Percentiles rank a stretch among this genome's conserved stretches.
These are phyloP conservation scores for Vaccinium corymbosum DNA, from an alignment of 148 eudicot genomes.

Conservation along the genomic window DNA sequence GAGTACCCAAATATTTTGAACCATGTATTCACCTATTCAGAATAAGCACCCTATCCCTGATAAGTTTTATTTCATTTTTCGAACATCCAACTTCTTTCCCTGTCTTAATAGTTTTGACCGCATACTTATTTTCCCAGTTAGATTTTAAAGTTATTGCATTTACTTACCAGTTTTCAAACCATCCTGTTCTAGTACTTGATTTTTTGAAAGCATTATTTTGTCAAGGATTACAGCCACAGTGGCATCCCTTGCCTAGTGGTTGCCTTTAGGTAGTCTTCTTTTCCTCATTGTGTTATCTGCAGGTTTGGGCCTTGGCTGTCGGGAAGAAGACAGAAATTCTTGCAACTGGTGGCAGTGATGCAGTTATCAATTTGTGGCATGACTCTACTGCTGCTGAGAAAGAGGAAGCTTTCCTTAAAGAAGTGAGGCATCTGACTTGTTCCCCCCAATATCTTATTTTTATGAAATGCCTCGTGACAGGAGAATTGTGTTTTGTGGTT, in stretches of 20 bases:
- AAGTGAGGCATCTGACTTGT: slow-evolving; percentile 39
- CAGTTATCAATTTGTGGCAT: slow-evolving; percentile 86
- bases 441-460: not conserved
- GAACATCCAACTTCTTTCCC: slow-evolving; percentile 1
- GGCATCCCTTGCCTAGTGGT: not conserved
- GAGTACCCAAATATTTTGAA: no score
- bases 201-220: not conserved
- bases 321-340: slow-evolving; percentile 91
- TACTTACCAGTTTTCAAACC: not conserved
- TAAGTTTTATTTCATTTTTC: not conserved
- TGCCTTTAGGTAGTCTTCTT: not conserved
- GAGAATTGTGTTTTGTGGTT: not conserved
- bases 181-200: not conserved
- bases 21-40: not conserved
- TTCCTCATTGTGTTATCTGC: slow-evolving; percentile 16
- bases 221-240: not conserved
- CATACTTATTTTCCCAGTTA: not conserved
- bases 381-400: slow-evolving; percentile 89
- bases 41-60: not conserved
- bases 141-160: not conserved
- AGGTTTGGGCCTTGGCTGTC: slow-evolving; percentile 95
- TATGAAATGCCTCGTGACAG: not conserved
- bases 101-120: not conserved
- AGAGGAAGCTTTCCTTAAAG: slow-evolving; percentile 90
- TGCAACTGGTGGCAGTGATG: slow-evolving; percentile 95